phyloP scores from a whole-genome alignment of 169 alveolate genomes.

The Plasmodium knowlesi region DNA sequence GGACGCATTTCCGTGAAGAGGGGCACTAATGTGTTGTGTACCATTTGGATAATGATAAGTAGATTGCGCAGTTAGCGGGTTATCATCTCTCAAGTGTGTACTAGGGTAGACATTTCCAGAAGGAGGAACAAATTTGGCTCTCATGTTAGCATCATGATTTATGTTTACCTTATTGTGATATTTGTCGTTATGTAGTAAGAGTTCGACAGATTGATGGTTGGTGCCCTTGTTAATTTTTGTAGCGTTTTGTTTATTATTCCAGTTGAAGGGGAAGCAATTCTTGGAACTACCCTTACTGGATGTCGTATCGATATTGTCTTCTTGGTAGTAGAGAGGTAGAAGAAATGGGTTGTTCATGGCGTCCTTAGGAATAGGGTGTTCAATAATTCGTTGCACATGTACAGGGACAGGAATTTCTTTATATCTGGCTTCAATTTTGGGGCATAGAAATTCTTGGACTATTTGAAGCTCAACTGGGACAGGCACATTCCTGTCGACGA shows the following conservation, averaged over 20 bases:
- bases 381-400: conserved; percentile 92
- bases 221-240: not conserved
- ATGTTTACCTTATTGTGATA: not conserved
- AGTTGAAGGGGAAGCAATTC: conserved; percentile 36
- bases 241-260: conserved; percentile 10
- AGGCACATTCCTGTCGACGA: conserved; percentile 92
- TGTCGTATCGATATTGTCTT: conserved; percentile 19
- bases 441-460: conserved; percentile 91
- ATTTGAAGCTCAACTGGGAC: conserved; percentile 93
- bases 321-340: conserved; percentile 57
- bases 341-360: conserved; percentile 77
- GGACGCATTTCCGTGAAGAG: too few relatives aligned
- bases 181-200: conserved; percentile 51
- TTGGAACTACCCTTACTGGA: conserved; percentile 1
- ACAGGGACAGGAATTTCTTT: conserved; percentile 93
- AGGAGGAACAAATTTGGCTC: not conserved
- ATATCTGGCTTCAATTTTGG: conserved; percentile 90
- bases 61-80: not conserved
- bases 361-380: conserved; percentile 91
- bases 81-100: not conserved
- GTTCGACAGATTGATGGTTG: conserved; percentile 41
- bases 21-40: not conserved
- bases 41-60: not conserved
- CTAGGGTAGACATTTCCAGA: not conserved
- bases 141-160: not conserved